Evolutionary conservation across 768 basidiomycete species (phyloP).

Genomic region (Lenzites betulinus): DNA sequence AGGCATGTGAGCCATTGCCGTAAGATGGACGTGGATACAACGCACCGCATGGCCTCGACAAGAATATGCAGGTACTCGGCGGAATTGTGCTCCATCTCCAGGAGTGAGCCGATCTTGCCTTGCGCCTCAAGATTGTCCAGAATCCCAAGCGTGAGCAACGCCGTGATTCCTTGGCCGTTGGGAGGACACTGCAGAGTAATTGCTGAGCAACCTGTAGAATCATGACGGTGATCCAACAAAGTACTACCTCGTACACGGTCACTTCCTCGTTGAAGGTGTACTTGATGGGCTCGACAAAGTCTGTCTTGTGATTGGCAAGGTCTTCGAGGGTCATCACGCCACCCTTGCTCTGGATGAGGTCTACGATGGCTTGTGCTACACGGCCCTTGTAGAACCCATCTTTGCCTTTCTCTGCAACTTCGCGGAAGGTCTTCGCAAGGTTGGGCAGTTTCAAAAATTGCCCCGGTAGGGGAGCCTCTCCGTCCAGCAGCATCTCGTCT

Average conservation of each 20-base stretch:
- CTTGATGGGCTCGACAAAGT: conserved; percentile 86
- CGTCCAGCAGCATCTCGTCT: conserved; percentile 83
- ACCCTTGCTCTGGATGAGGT: conserved; percentile 81
- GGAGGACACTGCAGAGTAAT: conserved; percentile 70
- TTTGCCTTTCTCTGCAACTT: conserved; percentile 78
- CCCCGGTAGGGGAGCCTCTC: conserved; percentile 82
- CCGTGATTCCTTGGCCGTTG: conserved; percentile 96
- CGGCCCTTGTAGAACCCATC: conserved; percentile 94
- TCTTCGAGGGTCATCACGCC: conserved; percentile 96
- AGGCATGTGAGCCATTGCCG: background rate
- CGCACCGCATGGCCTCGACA: conserved; percentile 81
- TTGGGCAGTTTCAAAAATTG: conserved; percentile 81
- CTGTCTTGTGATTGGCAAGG: conserved; percentile 77
- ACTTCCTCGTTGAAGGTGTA: conserved; percentile 87
- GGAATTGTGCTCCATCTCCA: conserved; percentile 89
- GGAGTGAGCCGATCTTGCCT: conserved; percentile 64
- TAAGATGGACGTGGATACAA: background rate
- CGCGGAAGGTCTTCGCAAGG: conserved; percentile 82
- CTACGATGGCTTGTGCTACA: conserved; percentile 86
- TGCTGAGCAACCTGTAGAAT: background rate
- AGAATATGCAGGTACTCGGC: conserved; percentile 85
- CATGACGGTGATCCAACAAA: conserved; percentile 10
- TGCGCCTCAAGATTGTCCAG: conserved; percentile 83
- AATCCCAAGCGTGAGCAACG: conserved; percentile 90
- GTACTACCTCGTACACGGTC: conserved; percentile 89